These are phyloP conservation scores for Colletotrichum cereale DNA, from an alignment of 2,329 filamentous ascomycete genomes.

Conservation along the genomic window DNA sequence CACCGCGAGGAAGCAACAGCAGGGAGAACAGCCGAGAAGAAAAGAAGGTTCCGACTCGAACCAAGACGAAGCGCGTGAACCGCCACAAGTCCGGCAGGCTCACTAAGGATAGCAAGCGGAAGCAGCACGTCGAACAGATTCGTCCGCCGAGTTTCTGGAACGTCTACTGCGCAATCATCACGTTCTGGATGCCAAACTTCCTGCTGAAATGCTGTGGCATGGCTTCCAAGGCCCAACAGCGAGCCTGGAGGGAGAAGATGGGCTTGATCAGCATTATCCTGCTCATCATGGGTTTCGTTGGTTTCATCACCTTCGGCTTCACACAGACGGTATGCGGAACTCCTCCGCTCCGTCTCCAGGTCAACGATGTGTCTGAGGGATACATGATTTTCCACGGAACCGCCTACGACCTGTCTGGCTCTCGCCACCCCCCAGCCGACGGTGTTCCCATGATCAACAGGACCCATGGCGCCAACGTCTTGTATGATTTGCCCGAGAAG, in stretches of 20 bases:
- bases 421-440: conserved; percentile 82
- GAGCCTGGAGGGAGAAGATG: conserved; percentile 98
- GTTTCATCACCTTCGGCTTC: conserved; percentile 97
- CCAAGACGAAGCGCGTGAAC: conserved; percentile 53
- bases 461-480: conserved; percentile 76
- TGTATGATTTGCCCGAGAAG: conserved; percentile 86
- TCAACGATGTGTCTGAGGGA: conserved; percentile 83
- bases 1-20: conserved; percentile 48
- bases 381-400: conserved; percentile 98
- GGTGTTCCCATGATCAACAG: conserved; percentile 74
- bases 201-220: conserved; percentile 88
- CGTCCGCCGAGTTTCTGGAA: conserved; percentile 92
- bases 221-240: conserved; percentile 85
- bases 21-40: conserved; percentile 50
- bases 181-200: conserved; percentile 93
- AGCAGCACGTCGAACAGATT: conserved; percentile 71
- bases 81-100: conserved; percentile 70
- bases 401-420: conserved; percentile 85
- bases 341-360: conserved; percentile 78
- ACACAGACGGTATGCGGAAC: conserved; percentile 86
- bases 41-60: conserved; percentile 51
- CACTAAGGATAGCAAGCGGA: conserved; percentile 70
- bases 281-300: conserved; percentile 87
- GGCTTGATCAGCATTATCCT: conserved; percentile 95
- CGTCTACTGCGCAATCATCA: conserved; percentile 92